Evolutionary conservation across 371 early-diverging fungal genomes (phyloP), one percentile per base, ranked within the genome.

Genomic region (Batkoa obscura): DNA sequence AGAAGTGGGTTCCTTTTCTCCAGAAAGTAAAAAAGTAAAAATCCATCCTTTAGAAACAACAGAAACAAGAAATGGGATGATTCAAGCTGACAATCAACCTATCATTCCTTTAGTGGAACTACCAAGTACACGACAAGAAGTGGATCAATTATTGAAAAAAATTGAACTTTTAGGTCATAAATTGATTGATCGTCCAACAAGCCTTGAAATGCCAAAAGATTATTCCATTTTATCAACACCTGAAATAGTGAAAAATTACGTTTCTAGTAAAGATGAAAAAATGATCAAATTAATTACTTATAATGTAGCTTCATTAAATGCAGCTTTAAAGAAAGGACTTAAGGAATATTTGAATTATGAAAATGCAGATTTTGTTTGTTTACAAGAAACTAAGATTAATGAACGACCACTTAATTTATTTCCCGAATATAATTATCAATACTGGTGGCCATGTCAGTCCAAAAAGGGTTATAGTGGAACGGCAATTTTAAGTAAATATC

Each of bases 391-490:
- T 41, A 91, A 93, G 64, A 64, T 84, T 15, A 45, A 58, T 9
- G 32, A 37, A 30, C 31, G 43, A 30, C 30, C 55, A 6, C 15
- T 35, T 13, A 35, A 62, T 31, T 65, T 17, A 65, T 87, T 13
- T 68, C 75, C 57, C 69, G 74, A 38, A 69, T 74, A 57, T 64
- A 65, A 32, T 88, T 83, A 79, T 71, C 73, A 78, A 55, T 84
- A 79, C 58, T 81, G 81, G 83, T 67, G 66, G 1, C 67, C 72
- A 33, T 70, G 70, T 56, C 66, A 67, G 60, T 70, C 72, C 48
- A 88, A 86, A 56, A 90, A 90, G 66, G 90, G 88, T 6, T 88
- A 90, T 63, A 72, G 74, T 33, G 93, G 93, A 3, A 74, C 76
- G 2, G 87, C 82, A 2, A 63, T 90, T 31, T 79, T 89, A 56